phyloP scores from a whole-genome alignment of 257 asterid genomes.

The Solanum bulbocastanum region DNA sequence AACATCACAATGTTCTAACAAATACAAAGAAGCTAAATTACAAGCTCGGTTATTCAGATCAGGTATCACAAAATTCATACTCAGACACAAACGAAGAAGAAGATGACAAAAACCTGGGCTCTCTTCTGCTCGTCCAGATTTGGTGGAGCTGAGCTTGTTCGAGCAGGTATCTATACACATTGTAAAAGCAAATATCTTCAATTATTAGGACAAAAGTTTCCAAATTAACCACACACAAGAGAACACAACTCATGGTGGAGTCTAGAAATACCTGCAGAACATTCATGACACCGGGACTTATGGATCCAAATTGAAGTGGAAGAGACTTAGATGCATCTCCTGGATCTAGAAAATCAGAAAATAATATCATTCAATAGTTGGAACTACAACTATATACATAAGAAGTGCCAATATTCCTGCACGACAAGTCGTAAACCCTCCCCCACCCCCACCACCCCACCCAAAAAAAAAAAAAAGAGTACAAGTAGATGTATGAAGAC shows the following conservation, averaged over 20 bases:
- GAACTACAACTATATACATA: background rate
- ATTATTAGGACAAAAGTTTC: background rate
- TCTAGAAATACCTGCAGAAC: constrained; percentile 59
- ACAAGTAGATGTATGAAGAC: background rate
- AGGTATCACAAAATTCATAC: background rate
- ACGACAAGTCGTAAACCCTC: background rate
- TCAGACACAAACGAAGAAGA: background rate
- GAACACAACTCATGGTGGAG: background rate
- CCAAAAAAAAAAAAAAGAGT: background rate
- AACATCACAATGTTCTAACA: background rate
- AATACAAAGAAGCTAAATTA: background rate
- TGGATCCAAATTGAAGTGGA: constrained; percentile 86
- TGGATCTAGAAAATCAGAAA: constrained; percentile 24
- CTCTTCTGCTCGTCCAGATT: constrained; percentile 89
- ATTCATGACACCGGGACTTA: constrained; percentile 71
- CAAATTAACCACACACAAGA: background rate
- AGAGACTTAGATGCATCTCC: constrained; percentile 57
- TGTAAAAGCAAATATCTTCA: constrained; percentile 1
- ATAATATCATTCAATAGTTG: background rate
- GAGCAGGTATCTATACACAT: constrained; percentile 63
- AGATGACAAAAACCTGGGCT: constrained; percentile 51
- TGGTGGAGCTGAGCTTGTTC: constrained; percentile 31
- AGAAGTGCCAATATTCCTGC: background rate
- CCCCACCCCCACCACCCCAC: background rate
- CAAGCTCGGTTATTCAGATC: background rate